Evolutionary conservation across 495 filamentous ascomycete genomes (phyloP), one percentile per base, ranked within the genome.

Genomic region (Xylaria sp.): DNA sequence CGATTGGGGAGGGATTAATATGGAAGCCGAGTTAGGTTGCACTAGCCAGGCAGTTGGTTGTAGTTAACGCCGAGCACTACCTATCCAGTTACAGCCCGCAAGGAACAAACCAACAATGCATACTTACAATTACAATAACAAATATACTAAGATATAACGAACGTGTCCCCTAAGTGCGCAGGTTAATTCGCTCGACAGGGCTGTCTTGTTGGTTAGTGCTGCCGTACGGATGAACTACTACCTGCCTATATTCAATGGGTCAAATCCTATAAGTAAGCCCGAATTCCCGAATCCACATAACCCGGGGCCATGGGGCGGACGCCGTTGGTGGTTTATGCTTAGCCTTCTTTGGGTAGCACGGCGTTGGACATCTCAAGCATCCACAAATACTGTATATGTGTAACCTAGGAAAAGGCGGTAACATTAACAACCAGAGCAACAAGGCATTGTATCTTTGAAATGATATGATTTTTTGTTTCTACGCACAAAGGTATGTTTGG

Each of bases 41-140:
- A 26, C 48, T 31, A 7, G 17, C 40, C 26, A 52, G 1, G 31
- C 55, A 26, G 64, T 46, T 63, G 21, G 21, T 48, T 46, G 37
- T 37, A n/a, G 26, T 55, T 29, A 5, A 55, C 14, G 52, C 52
- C 26, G 14, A 14, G 17, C 52, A 29, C 52, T 29, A 37, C 4
- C 4, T 29, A n/a, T n/a, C n/a, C n/a, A 31, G 50, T n/a, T 53
- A 29, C 5, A 53, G 26, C 52, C 26, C 31, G 29, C 50, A 17
- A 55, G 31, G 19, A 59, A 59, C 55, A 59, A 17, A 37, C 33
- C 31, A n/a, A 35, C 17, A 59, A 37, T 59, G 2, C 15, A 59
- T n/a, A n/a, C n/a, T n/a, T n/a, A 37, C 57, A 74, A 69, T 31
- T 85, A 73, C 12, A 29, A 29, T n/a, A n/a, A n/a, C n/a, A n/a